These are phyloP conservation scores for Aureobasidium uvarum DNA, from an alignment of 2,329 filamentous ascomycete species.

Conservation along the genomic window DNA sequence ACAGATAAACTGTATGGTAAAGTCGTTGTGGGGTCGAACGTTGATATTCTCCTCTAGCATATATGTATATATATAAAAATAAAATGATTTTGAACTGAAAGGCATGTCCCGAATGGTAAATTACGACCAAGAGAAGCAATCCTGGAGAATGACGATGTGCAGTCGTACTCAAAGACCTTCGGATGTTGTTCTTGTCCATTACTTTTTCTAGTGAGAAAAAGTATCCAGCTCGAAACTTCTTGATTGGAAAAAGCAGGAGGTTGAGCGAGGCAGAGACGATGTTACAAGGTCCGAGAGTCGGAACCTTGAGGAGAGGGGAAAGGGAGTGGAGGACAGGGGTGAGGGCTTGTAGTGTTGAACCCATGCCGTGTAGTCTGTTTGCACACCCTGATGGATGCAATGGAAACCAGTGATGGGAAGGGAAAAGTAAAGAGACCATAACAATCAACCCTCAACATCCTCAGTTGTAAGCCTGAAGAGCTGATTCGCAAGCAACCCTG, in stretches of 20 bases:
- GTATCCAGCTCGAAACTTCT: conserved; percentile 28
- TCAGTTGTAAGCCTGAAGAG: no score
- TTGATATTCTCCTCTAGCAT: no score
- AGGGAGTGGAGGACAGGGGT: background rate
- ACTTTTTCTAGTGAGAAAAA: background rate
- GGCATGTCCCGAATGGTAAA: conserved; percentile 27
- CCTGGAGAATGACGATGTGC: conserved; percentile 11
- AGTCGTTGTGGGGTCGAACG: no score
- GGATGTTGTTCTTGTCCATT: conserved; percentile 26
- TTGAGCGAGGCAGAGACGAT: conserved; percentile 29
- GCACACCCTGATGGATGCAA: background rate
- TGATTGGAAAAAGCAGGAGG: background rate
- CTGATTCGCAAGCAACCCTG: no score
- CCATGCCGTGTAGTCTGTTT: background rate
- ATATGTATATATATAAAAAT: no score
- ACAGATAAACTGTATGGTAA: no score
- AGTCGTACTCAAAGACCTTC: conserved; percentile 29
- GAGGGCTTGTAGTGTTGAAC: background rate
- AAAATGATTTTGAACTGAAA: no score
- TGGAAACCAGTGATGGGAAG: no score
- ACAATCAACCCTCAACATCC: no score
- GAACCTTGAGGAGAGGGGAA: no score
- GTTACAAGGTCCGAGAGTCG: no score
- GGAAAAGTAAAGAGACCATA: no score
- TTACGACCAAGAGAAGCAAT: conserved; percentile 25